Evolutionary conservation across 2,329 filamentous ascomycete species (phyloP).

Genomic region (Teratosphaeria viscida): DNA sequence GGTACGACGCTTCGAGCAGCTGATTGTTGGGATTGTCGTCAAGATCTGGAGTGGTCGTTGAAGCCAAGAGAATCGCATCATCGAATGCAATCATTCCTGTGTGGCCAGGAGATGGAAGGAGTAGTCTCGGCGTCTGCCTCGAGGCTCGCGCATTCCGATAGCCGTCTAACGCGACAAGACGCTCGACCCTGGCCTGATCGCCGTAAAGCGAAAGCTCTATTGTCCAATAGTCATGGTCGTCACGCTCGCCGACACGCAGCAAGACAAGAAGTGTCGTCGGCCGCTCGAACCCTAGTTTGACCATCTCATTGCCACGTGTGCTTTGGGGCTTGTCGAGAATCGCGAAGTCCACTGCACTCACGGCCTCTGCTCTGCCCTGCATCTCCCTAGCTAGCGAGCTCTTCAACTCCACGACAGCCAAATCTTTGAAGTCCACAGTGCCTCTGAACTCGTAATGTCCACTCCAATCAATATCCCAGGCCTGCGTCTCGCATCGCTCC

Average conservation of each 20-base stretch:
- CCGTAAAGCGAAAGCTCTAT: conserved; percentile 58
- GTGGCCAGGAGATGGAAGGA: conserved; percentile 67
- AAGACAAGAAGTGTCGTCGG: conserved; percentile 22
- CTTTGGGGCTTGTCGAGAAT: conserved; percentile 39
- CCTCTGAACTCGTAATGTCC: conserved; percentile 67
- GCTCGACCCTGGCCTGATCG: conserved; percentile 46
- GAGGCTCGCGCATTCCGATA: conserved; percentile 23
- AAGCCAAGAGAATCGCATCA: conserved; percentile 65
- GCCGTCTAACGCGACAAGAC: conserved; percentile 39
- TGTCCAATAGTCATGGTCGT: conserved; percentile 55
- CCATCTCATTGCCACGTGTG: conserved; percentile 13
- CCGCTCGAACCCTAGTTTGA: conserved; percentile 12
- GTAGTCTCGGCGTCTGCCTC: conserved; percentile 47
- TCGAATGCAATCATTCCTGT: conserved; percentile 77
- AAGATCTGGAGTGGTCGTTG: conserved; percentile 50
- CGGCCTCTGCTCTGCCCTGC: conserved; percentile 22
- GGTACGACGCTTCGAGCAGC: conserved; percentile 56
- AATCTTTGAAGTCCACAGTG: conserved; percentile 59
- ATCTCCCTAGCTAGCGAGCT: conserved; percentile 39
- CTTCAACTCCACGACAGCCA: conserved; percentile 53
- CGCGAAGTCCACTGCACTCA: conserved; percentile 61
- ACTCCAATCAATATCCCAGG: conserved; percentile 82
- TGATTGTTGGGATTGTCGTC: conserved; percentile 62
- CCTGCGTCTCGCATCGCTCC: conserved; percentile 63
- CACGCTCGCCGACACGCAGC: conserved; percentile 17